These are phyloP conservation scores for Saccharum spontaneum DNA, from an alignment of 176 grass and related monocot species.

Conservation along the genomic window DNA sequence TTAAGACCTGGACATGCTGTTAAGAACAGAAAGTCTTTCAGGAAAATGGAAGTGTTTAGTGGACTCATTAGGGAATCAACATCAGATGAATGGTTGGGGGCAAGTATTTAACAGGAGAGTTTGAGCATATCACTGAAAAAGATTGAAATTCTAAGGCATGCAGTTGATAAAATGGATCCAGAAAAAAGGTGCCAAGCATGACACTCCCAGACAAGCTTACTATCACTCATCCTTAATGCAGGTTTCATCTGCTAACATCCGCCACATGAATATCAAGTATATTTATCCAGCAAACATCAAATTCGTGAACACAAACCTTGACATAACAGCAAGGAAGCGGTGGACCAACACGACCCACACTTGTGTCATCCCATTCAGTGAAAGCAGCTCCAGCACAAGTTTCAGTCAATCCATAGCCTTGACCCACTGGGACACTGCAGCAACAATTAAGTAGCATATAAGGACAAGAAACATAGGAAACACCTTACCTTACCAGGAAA, in stretches of 20 bases:
- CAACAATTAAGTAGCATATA: constrained; percentile 17
- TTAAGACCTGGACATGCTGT: not conserved
- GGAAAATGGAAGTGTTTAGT: not conserved
- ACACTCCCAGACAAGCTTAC: not conserved
- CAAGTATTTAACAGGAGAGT: not conserved
- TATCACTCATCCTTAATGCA: not conserved
- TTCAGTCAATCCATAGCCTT: constrained; percentile 95
- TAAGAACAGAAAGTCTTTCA: not conserved
- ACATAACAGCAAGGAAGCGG: constrained; percentile 88
- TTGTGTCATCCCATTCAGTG: constrained; percentile 67
- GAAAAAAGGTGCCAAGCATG: not conserved
- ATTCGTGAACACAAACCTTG: constrained; percentile 46
- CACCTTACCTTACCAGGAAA: not conserved
- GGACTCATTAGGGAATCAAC: not conserved
- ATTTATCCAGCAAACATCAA: not conserved
- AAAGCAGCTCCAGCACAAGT: constrained; percentile 85
- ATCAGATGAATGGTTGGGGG: not conserved
- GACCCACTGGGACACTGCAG: constrained; percentile 75
- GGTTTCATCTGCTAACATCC: not conserved
- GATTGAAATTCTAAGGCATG: not conserved
- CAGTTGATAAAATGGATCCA: not conserved
- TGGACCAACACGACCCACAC: constrained; percentile 75
- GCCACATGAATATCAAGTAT: not conserved
- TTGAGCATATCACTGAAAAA: not conserved
- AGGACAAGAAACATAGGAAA: constrained; percentile 30